These are phyloP conservation scores for Leccinum aurantiacum DNA, from an alignment of 768 basidiomycete species.

Conservation along the genomic window DNA sequence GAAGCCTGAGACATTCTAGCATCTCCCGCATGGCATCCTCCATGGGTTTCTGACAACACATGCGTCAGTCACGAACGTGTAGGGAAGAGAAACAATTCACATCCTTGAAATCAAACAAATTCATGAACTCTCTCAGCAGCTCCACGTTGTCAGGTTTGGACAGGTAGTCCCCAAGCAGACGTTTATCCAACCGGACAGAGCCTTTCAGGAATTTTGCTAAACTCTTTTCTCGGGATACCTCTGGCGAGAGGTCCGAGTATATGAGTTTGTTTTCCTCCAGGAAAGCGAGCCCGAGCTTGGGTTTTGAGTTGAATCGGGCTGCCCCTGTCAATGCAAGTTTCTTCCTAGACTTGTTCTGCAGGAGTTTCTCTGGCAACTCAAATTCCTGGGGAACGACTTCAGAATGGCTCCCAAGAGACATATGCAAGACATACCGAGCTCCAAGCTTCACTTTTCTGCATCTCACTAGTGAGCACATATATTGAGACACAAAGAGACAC, in stretches of 20 bases:
- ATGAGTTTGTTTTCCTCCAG: slow-evolving; percentile 93
- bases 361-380: slow-evolving; percentile 55
- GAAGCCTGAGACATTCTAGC: slow-evolving; percentile 89
- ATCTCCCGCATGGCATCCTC: slow-evolving; percentile 96
- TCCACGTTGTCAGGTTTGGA: slow-evolving; percentile 86
- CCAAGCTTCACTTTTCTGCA: slow-evolving; percentile 56
- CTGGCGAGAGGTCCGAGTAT: slow-evolving; percentile 59
- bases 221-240: slow-evolving; percentile 58
- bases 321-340: slow-evolving; percentile 83
- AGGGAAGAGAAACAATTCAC: slow-evolving; percentile 44
- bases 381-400: slow-evolving; percentile 43
- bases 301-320: slow-evolving; percentile 86
- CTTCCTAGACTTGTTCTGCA: slow-evolving; percentile 79
- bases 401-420: slow-evolving; percentile 3
- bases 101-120: slow-evolving; percentile 84
- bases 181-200: slow-evolving; percentile 86
- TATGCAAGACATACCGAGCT: slow-evolving; percentile 47
- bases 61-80: slow-evolving; percentile 2
- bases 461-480: slow-evolving; percentile 10
- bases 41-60: slow-evolving; percentile 71
- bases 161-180: slow-evolving; percentile 88
- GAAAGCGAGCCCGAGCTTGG: slow-evolving; percentile 86
- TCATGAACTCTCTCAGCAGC: slow-evolving; percentile 82
- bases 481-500: slow-evolving; percentile 22
- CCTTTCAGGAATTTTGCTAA: slow-evolving; percentile 86